Percentiles rank a stretch among this genome's conserved stretches.
These are phyloP conservation scores for Pseudogymnoascus sp. DNA, from an alignment of 2,329 filamentous ascomycete genomes.

Conservation along the genomic window DNA sequence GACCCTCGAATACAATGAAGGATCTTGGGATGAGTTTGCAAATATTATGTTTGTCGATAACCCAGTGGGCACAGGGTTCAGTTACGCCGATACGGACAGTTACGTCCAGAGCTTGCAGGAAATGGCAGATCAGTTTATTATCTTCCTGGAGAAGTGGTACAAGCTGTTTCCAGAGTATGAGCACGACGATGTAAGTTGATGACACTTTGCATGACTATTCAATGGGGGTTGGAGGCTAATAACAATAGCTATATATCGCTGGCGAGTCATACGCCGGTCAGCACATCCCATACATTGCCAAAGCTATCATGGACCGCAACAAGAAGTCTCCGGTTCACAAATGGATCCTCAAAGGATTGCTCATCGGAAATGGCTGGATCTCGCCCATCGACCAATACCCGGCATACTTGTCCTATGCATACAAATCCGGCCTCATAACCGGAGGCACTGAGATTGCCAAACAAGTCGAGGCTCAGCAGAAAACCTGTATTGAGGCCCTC, in stretches of 20 bases:
- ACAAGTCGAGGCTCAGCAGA: conserved; percentile 61
- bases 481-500: conserved; percentile 58
- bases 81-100: conserved; percentile 85
- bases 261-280: conserved; percentile 97
- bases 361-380: conserved; percentile 98
- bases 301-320: conserved; percentile 83
- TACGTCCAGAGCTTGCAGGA: conserved; percentile 79
- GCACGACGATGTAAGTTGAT: conserved; percentile 72
- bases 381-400: conserved; percentile 85
- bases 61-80: conserved; percentile 92
- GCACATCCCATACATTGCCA: conserved; percentile 95
- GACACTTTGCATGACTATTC: neutral
- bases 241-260: conserved; percentile 73
- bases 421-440: conserved; percentile 66
- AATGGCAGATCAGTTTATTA: conserved; percentile 84
- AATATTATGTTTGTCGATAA: conserved; percentile 97
- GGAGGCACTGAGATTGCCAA: conserved; percentile 59
- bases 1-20: conserved; percentile 72
- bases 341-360: conserved; percentile 77
- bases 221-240: neutral
- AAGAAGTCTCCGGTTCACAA: conserved; percentile 44
- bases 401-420: conserved; percentile 75
- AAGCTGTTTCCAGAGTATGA: conserved; percentile 84
- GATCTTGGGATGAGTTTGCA: conserved; percentile 98
- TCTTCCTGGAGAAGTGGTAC: conserved; percentile 90